Conservation (phyloP, 129 eudicot species). For the Helianthus annuus region HanXRQr2.0-SUNRISE NC_035444.2:75357725-75358224, state of each 20-base stretch:
- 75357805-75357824: background rate
- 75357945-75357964: background rate
- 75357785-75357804: background rate
- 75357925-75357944: background rate
- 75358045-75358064: background rate
- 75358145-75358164: background rate
- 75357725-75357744: background rate
- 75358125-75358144: background rate
- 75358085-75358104: background rate
- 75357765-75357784: background rate
- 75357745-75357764: background rate
- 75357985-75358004: conserved; percentile 1
- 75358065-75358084: conserved; percentile 1
- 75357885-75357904: background rate
- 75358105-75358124: background rate
- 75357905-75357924: background rate
- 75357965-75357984: background rate
- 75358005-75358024: conserved; percentile 4
- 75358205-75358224: background rate
- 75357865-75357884: background rate
- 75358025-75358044: background rate
- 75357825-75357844: background rate
- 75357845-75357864: background rate
- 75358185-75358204: background rate
- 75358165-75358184: background rate